Percentiles rank a stretch among this genome's conserved stretches.
Conservation (phyloP, 1,139 yeast genomes). For the Pneumocystis carinii region DNA sequence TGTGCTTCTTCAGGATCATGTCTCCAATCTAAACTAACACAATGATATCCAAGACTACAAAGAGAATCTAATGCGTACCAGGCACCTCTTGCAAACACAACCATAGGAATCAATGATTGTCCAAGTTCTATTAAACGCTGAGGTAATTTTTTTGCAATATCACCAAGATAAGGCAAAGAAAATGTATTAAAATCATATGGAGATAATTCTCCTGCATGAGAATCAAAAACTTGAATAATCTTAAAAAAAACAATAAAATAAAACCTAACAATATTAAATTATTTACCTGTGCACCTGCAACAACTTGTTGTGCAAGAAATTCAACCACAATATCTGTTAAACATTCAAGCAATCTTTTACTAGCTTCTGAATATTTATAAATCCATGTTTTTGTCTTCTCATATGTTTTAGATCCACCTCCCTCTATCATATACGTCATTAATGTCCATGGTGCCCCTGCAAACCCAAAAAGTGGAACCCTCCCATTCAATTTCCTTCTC, state of each 20-base stretch:
- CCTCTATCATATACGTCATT: slow-evolving; percentile 93
- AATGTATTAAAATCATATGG: slow-evolving; percentile 78
- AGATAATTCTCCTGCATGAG: slow-evolving; percentile 96
- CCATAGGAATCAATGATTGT: slow-evolving; percentile 64
- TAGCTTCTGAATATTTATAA: slow-evolving; percentile 56
- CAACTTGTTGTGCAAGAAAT: slow-evolving; percentile 83
- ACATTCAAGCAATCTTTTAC: slow-evolving; percentile 58
- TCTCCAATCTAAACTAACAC: slow-evolving; percentile 84
- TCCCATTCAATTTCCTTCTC: slow-evolving; percentile 64
- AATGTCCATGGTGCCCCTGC: slow-evolving; percentile 98
- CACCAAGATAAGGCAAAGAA: slow-evolving; percentile 71
- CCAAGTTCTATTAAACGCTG: slow-evolving; percentile 57
- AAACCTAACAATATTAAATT: not conserved
- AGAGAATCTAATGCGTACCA: slow-evolving; percentile 90
- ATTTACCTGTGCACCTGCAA: slow-evolving; percentile 75
- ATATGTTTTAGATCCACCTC: slow-evolving; percentile 87
- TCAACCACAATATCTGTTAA: slow-evolving; percentile 83
- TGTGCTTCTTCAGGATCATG: slow-evolving; percentile 79
- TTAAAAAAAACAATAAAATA: not conserved
- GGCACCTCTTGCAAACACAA: slow-evolving; percentile 90
- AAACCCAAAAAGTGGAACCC: slow-evolving; percentile 88
- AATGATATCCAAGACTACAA: slow-evolving; percentile 72
- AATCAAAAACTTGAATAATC: slow-evolving; percentile 87
- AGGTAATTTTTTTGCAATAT: slow-evolving; percentile 60
- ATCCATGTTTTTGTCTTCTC: slow-evolving; percentile 88